Evolutionary conservation across 139 green algal genomes (phyloP), one percentile per base, ranked within the genome.

Genomic region (Volvox africanus): DNA sequence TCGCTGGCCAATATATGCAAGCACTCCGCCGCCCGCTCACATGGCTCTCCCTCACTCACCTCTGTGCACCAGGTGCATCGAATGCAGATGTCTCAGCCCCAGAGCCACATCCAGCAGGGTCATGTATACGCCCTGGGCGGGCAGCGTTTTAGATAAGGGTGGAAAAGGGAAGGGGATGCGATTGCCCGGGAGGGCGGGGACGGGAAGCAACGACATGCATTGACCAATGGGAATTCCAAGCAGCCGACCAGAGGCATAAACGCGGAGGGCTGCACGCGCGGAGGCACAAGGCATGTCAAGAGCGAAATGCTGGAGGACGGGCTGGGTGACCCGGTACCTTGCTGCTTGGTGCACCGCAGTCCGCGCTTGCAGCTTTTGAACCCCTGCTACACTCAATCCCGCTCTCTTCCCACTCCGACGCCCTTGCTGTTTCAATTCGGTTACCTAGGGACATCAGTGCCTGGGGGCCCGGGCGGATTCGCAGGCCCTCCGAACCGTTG

Each of bases 61-160:
- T 55, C 94, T 79, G 80, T 97, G 96, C 22, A 97, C 82, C 50
- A 97, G 88, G 65, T 94, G 85, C 30, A 92, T 35, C 22, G 86
- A 75, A 83, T 97, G 96, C 50, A 97, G 92, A 89, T 97, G 89
- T 36, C 78, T 30, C 33, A 93, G 86, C 68, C 85, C 91, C 24
- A 91, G 68, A 30, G 91, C 91, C 61, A 93, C 75, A 69, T 93
- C 91, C 65, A 93, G 86, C 81, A 92, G 82, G 35, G 82, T 89
- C 84, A 89, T 89, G 68, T 82, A 81, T 22, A 89, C 35, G 26
- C 84, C 68, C 76, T 82, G 76, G 32, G 30, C 20, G 30, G 76
- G 21, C 32, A 35, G 76, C 2, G 2, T 19, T 44, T 6, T 2
- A 11, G 76, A 61, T 30, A 32, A 61, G 30, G 17, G 76, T 33